Evolutionary conservation across 2,329 filamentous ascomycete species (phyloP).

Genomic region (Curvularia sp.): DNA sequence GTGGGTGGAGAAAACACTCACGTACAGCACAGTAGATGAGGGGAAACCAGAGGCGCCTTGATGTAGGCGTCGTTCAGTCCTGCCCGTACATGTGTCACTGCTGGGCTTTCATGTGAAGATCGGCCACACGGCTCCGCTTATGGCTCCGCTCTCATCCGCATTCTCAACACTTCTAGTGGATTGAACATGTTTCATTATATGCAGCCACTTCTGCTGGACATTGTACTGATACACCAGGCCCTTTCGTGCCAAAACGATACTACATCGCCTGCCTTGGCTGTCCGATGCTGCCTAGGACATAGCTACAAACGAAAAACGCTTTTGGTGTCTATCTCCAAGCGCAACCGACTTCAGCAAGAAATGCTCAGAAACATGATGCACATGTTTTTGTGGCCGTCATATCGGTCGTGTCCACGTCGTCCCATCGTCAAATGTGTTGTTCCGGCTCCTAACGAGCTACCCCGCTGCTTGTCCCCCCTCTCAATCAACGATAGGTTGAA

Average conservation of each 20-base stretch:
- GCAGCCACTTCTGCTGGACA: slow-evolving; percentile 29
- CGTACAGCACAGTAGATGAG: slow-evolving; percentile 12
- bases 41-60: slow-evolving; percentile 11
- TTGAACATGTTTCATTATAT: slow-evolving; percentile 35
- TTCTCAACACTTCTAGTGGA: slow-evolving; percentile 26
- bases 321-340: slow-evolving; percentile 38
- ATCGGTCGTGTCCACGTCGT: slow-evolving; percentile 23
- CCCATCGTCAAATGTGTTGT: slow-evolving; percentile 25
- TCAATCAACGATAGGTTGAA: slow-evolving; percentile 47
- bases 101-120: slow-evolving; percentile 40
- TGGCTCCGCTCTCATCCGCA: slow-evolving; percentile 24
- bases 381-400: slow-evolving; percentile 26
- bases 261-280: slow-evolving; percentile 23
- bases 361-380: slow-evolving; percentile 44
- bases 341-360: slow-evolving; percentile 41
- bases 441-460: slow-evolving; percentile 14
- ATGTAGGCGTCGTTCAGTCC: slow-evolving; percentile 21
- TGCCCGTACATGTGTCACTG: slow-evolving; percentile 20
- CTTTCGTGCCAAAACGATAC: slow-evolving; percentile 23
- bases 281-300: slow-evolving; percentile 25
- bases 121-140: slow-evolving; percentile 26
- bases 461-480: slow-evolving; percentile 7
- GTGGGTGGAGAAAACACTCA: slow-evolving; percentile 14
- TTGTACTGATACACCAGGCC: slow-evolving; percentile 26
- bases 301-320: slow-evolving; percentile 24